Evolutionary conservation across 2,329 filamentous ascomycete genomes (phyloP).

Genomic region (Paecilomyces dactylethromorphus): DNA sequence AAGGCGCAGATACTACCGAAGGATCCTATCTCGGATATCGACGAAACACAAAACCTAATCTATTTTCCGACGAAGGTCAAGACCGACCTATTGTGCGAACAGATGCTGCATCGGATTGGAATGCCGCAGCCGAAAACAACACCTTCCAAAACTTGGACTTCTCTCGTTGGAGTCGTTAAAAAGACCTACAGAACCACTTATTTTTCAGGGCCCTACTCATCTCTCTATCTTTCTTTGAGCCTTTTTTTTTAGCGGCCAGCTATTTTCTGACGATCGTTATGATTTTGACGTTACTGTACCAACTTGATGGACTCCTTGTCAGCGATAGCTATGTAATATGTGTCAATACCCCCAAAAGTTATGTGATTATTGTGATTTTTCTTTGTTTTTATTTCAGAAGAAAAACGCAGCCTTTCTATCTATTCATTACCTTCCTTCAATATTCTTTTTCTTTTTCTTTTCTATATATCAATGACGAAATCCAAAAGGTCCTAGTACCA

Average conservation of each 20-base stretch:
- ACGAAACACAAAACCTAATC: constrained; percentile 32
- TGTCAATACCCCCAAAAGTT: constrained; percentile 22
- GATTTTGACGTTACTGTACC: background rate
- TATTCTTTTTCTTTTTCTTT: background rate
- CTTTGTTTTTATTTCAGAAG: background rate
- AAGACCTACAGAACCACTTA: background rate
- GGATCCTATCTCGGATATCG: constrained; percentile 25
- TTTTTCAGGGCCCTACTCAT: background rate
- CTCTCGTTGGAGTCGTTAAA: constrained; percentile 35
- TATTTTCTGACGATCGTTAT: background rate
- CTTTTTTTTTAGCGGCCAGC: background rate
- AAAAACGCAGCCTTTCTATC: background rate
- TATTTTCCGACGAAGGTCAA: constrained; percentile 28
- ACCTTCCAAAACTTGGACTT: constrained; percentile 36
- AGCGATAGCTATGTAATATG: constrained; percentile 3
- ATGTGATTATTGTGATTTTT: constrained; percentile 10
- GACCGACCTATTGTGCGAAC: constrained; percentile 25
- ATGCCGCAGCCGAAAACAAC: constrained; percentile 28
- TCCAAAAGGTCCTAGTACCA: background rate
- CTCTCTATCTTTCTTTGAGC: background rate
- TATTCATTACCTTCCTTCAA: background rate
- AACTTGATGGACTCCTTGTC: constrained; percentile 3
- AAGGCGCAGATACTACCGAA: constrained; percentile 22
- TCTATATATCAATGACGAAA: background rate
- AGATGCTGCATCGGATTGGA: constrained; percentile 32